These are phyloP conservation scores for Trichoderma simmonsii DNA, from an alignment of 2,329 filamentous ascomycete species.

Conservation along the genomic window DNA sequence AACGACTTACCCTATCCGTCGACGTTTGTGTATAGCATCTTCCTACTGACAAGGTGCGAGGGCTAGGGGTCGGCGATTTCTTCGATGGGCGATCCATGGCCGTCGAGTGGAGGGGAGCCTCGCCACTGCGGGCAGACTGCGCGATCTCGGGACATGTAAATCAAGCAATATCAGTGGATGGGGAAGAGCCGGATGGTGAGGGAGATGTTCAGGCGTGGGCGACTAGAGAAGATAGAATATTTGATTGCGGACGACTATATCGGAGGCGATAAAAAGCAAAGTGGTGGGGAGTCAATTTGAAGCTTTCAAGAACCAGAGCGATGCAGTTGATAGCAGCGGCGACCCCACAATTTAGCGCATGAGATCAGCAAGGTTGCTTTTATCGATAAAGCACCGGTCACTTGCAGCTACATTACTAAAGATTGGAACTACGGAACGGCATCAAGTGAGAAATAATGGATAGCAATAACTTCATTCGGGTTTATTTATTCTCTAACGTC, in stretches of 20 bases:
- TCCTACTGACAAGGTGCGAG: conserved; percentile 31
- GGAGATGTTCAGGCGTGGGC: not conserved
- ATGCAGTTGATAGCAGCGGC: not conserved
- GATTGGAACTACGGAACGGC: not conserved
- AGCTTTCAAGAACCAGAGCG: not conserved
- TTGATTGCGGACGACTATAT: not conserved
- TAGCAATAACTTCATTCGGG: not conserved
- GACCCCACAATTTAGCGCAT: conserved; percentile 9
- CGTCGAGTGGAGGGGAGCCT: conserved; percentile 14
- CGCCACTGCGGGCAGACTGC: conserved; percentile 12
- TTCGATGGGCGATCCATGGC: conserved; percentile 20
- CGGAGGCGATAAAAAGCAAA: not conserved
- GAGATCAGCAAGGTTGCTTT: not conserved
- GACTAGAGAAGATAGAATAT: not conserved
- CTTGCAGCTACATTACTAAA: not conserved
- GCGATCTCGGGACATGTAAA: conserved; percentile 16
- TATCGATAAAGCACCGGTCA: conserved; percentile 7
- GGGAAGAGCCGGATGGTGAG: not conserved
- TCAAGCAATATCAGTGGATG: not conserved
- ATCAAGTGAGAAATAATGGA: not conserved
- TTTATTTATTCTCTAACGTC: not conserved
- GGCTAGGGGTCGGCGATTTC: not conserved
- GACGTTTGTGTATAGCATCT: conserved; percentile 38
- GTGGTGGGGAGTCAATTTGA: not conserved
- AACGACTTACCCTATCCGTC: conserved; percentile 34